phyloP scores from a whole-genome alignment of 108 stramenopile species.

The Asterionellopsis glacialis region DNA sequence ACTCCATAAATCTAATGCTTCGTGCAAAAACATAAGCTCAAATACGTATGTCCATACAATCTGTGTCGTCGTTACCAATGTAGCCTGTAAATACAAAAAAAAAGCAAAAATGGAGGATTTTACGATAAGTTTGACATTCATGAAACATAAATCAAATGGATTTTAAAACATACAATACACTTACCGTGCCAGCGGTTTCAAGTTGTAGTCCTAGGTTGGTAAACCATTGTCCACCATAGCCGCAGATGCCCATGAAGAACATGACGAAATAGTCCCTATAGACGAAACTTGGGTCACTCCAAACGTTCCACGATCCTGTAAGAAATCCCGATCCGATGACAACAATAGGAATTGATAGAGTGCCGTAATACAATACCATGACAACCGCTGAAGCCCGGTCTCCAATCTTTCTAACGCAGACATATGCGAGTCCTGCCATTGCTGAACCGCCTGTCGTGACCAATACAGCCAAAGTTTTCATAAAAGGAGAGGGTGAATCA shows the following conservation, averaged over 20 bases:
- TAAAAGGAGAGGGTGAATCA: constrained; percentile 1
- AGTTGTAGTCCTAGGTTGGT: constrained; percentile 31
- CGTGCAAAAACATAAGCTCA: constrained; percentile 30
- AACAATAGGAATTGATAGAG: constrained; percentile 23
- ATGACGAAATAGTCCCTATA: constrained; percentile 16
- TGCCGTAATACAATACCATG: constrained; percentile 36
- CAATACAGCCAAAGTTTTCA: constrained; percentile 23
- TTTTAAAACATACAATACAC: background rate
- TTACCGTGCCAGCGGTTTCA: constrained; percentile 30
- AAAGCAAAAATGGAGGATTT: background rate
- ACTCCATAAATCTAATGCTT: constrained; percentile 19
- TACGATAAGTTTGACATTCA: no score
- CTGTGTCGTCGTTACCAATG: constrained; percentile 33
- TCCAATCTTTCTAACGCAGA: constrained; percentile 34
- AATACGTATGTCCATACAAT: constrained; percentile 38
- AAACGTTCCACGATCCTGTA: constrained; percentile 26
- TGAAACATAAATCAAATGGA: no score
- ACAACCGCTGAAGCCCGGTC: constrained; percentile 23
- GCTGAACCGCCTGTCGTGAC: constrained; percentile 28
- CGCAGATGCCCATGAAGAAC: constrained; percentile 25
- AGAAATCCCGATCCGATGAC: constrained; percentile 22
- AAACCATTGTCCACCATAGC: constrained; percentile 36
- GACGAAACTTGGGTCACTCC: constrained; percentile 15
- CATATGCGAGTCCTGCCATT: constrained; percentile 37
- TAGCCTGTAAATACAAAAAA: constrained; percentile 15